A percentile compares a stretch with the other conserved stretches of the same genome.
Evolutionary conservation across 1,284 basidiomycete species (phyloP).

Genomic region (Flammula alnicola): DNA sequence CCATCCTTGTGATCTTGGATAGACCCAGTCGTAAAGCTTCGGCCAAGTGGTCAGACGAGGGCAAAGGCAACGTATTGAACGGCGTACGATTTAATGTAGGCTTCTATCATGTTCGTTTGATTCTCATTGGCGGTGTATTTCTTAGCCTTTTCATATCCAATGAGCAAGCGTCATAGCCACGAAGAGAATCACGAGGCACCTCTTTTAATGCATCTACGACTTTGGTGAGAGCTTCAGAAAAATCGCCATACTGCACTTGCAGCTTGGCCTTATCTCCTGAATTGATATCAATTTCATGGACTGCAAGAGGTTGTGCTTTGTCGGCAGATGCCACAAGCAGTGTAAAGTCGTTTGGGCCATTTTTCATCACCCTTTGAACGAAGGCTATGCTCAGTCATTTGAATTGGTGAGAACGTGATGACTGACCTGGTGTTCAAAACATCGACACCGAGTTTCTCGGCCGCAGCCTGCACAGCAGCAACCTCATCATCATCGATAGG

Average conservation of each 20-base stretch:
- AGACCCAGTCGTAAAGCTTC: slow-evolving; percentile 76
- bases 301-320: slow-evolving; percentile 38
- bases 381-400: neutral
- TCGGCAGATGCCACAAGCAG: slow-evolving; percentile 74
- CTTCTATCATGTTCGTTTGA: slow-evolving; percentile 74
- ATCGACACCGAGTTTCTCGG: slow-evolving; percentile 74
- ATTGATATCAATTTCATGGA: slow-evolving; percentile 50
- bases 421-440: slow-evolving; percentile 81
- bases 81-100: slow-evolving; percentile 79
- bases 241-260: slow-evolving; percentile 75
- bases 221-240: slow-evolving; percentile 57
- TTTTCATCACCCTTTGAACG: slow-evolving; percentile 66
- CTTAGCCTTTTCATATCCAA: slow-evolving; percentile 54
- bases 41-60: neutral
- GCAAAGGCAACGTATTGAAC: neutral
- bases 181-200: slow-evolving; percentile 38
- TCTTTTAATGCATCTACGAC: slow-evolving; percentile 62
- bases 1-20: slow-evolving; percentile 79
- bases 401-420: neutral
- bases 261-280: slow-evolving; percentile 51
- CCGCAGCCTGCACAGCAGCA: slow-evolving; percentile 69
- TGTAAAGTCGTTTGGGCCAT: slow-evolving; percentile 59
- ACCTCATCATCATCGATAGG: slow-evolving; percentile 76
- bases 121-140: slow-evolving; percentile 75
- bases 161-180: neutral